phyloP scores from a whole-genome alignment of 345 rosid genomes.

The Citrus australasica region DNA sequence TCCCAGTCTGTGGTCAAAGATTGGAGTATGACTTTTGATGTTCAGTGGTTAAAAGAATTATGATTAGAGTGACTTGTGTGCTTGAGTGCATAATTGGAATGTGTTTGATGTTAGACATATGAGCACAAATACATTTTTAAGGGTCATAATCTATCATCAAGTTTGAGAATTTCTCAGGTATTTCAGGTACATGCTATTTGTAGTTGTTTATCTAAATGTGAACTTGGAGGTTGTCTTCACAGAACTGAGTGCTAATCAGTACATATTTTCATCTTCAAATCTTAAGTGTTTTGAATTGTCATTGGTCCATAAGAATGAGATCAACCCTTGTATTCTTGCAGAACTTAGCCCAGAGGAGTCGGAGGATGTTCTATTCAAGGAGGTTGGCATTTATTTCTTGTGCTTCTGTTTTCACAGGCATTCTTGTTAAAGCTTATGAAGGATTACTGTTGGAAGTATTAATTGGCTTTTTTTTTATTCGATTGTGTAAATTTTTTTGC shows the following conservation, averaged over 20 bases:
- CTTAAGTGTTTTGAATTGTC: not conserved
- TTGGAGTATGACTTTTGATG: not conserved
- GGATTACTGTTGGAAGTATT: not conserved
- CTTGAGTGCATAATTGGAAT: not conserved
- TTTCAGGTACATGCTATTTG: not conserved
- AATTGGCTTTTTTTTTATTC: not conserved
- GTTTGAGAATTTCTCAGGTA: not conserved
- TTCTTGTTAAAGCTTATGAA: not conserved
- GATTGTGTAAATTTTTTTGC: not conserved
- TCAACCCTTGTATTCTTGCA: slow-evolving; percentile 28
- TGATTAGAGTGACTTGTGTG: not conserved
- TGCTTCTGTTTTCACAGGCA: not conserved
- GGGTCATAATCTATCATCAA: not conserved
- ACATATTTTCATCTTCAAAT: not conserved
- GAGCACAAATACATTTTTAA: not conserved
- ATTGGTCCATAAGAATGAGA: slow-evolving; percentile 1
- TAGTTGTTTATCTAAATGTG: not conserved
- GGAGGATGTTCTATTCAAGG: slow-evolving; percentile 97
- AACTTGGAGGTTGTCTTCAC: not conserved
- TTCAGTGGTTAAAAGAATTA: not conserved
- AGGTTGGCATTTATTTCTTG: slow-evolving; percentile 44
- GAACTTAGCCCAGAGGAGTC: slow-evolving; percentile 95
- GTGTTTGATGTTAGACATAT: not conserved
- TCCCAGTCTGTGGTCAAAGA: not conserved
- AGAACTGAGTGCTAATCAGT: not conserved